Evolutionary conservation across 2,329 filamentous ascomycete species (phyloP).

Genomic region (Elsinoe batatas): DNA sequence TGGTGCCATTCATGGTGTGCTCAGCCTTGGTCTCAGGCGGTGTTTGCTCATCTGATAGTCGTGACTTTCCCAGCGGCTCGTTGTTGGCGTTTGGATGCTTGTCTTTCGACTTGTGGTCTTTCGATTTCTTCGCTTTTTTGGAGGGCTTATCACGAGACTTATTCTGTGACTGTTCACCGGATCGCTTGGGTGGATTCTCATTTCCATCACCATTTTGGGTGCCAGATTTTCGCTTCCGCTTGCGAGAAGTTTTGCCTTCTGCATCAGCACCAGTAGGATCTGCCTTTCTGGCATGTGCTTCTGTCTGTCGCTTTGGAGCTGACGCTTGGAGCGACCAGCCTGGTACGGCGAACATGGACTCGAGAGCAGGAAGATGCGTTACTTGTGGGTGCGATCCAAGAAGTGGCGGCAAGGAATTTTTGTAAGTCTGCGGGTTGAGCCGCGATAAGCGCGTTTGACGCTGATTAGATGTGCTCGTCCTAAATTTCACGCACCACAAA

Average conservation of each 20-base stretch:
- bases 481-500: too few relatives aligned
- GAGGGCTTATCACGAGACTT: constrained; percentile 22
- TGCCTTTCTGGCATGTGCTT: constrained; percentile 28
- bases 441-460: too few relatives aligned
- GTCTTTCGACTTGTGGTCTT: constrained; percentile 15
- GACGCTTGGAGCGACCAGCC: constrained; percentile 78
- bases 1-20: constrained; percentile 11
- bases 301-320: constrained; percentile 59
- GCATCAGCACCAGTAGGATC: constrained; percentile 23
- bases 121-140: constrained; percentile 22
- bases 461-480: too few relatives aligned
- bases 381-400: too few relatives aligned
- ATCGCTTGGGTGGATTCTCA: constrained; percentile 17
- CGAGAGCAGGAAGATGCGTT: too few relatives aligned
- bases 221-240: constrained; percentile 46
- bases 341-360: constrained; percentile 94
- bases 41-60: constrained; percentile 18
- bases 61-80: constrained; percentile 13
- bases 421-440: too few relatives aligned
- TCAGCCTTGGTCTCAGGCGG: constrained; percentile 9
- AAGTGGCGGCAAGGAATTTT: too few relatives aligned
- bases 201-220: constrained; percentile 23
- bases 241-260: constrained; percentile 33
- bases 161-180: constrained; percentile 30
- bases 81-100: constrained; percentile 11